Conservation (phyloP, 2,329 filamentous ascomycete species). For the Shiraia bambusicola region DNA sequence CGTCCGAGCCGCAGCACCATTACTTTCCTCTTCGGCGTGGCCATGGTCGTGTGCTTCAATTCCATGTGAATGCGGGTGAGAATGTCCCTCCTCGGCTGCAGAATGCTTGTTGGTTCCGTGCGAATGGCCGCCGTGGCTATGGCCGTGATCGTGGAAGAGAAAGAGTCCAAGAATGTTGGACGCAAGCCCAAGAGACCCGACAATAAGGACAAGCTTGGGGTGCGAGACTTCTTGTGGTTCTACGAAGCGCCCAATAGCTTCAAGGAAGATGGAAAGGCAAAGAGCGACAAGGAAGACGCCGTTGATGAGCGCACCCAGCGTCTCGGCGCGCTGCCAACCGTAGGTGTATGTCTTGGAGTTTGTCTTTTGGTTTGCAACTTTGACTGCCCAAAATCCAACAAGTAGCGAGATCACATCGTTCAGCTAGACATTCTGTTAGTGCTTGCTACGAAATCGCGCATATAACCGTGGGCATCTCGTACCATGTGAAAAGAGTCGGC, state of each 20-base stretch:
- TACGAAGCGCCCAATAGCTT: conserved; percentile 88
- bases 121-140: conserved; percentile 67
- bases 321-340: conserved; percentile 96
- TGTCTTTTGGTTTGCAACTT: conserved; percentile 77
- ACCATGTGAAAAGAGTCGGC: conserved; percentile 99
- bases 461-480: conserved; percentile 27
- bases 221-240: conserved; percentile 86
- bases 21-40: conserved; percentile 59
- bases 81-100: conserved; percentile 56
- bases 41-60: conserved; percentile 49
- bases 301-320: conserved; percentile 92
- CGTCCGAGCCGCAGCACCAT: conserved; percentile 46
- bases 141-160: conserved; percentile 90
- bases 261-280: conserved; percentile 93
- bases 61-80: conserved; percentile 39
- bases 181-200: conserved; percentile 79
- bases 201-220: conserved; percentile 83
- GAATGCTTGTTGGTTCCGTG: conserved; percentile 50
- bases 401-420: conserved; percentile 96
- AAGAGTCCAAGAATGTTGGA: conserved; percentile 89
- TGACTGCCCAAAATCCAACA: conserved; percentile 94
- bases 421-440: conserved; percentile 55
- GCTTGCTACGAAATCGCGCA: conserved; percentile 2
- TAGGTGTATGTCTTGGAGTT: conserved; percentile 90
- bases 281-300: conserved; percentile 96